Conservation (phyloP, 2,329 filamentous ascomycete species). For the Colletotrichum lentis region DNA sequence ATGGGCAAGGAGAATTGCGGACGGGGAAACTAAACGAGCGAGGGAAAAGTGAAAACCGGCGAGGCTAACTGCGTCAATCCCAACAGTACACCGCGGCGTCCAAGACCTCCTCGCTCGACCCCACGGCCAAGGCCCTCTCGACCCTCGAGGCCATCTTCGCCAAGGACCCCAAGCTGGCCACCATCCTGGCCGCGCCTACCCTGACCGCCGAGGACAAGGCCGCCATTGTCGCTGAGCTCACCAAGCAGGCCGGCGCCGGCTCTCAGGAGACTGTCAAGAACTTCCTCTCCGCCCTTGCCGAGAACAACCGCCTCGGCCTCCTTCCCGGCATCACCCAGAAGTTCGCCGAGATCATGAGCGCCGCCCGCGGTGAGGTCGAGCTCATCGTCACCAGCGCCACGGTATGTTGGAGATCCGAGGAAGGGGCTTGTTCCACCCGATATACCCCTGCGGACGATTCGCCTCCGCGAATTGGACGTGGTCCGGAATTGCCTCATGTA, state of each 20-base stretch:
- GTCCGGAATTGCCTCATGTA: background rate
- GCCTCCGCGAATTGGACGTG: background rate
- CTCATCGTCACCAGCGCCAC: slow-evolving; percentile 88
- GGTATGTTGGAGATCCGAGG: slow-evolving; percentile 62
- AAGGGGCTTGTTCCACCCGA: background rate
- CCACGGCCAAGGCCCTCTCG: slow-evolving; percentile 80
- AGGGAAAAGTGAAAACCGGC: background rate
- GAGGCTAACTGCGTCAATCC: slow-evolving; percentile 51
- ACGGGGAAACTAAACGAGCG: background rate
- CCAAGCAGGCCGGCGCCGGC: slow-evolving; percentile 76
- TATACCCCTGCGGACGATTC: background rate
- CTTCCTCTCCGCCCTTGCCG: slow-evolving; percentile 87
- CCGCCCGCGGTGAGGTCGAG: slow-evolving; percentile 91
- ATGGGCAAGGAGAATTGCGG: slow-evolving; percentile 1
- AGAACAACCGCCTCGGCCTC: slow-evolving; percentile 93
- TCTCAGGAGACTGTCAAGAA: slow-evolving; percentile 90
- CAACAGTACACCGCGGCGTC: slow-evolving; percentile 91
- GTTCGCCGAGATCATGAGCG: slow-evolving; percentile 87
- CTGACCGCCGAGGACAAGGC: slow-evolving; percentile 82
- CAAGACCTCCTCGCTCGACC: slow-evolving; percentile 86
- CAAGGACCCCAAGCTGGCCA: slow-evolving; percentile 81
- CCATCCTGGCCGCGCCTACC: slow-evolving; percentile 81
- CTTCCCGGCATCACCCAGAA: slow-evolving; percentile 85
- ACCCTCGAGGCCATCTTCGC: slow-evolving; percentile 76
- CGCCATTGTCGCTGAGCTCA: slow-evolving; percentile 84